A percentile compares a stretch with the other conserved stretches of the same genome.
These are phyloP conservation scores for Suillus ampliporus DNA, from an alignment of 768 basidiomycete genomes.

Conservation along the genomic window DNA sequence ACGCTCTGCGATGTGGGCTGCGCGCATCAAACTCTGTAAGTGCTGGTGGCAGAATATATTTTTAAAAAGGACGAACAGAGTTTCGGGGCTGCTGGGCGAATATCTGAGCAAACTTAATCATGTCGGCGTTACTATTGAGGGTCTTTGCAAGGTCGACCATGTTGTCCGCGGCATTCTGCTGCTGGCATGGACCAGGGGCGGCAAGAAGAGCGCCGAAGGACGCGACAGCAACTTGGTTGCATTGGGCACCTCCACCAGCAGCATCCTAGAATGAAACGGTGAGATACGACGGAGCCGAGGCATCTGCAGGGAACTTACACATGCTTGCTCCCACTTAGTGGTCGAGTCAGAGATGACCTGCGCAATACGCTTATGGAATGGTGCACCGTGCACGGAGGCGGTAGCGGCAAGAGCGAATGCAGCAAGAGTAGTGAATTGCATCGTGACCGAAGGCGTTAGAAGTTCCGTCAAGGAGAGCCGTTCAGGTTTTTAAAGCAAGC, in stretches of 20 bases:
- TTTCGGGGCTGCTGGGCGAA: conserved; percentile 65
- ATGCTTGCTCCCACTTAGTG: conserved; percentile 51
- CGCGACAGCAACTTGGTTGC: conserved; percentile 60
- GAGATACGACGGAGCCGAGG: not conserved
- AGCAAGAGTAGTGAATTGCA: conserved; percentile 20
- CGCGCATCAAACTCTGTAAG: conserved; percentile 1
- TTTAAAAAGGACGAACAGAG: conserved; percentile 41
- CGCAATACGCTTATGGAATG: conserved; percentile 52
- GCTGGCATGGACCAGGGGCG: conserved; percentile 56
- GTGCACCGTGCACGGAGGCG: conserved; percentile 41
- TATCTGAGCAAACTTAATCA: conserved; percentile 58
- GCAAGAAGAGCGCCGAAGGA: conserved; percentile 67
- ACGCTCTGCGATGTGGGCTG: conserved; percentile 51
- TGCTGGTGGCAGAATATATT: not conserved
- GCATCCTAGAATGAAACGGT: conserved; percentile 40
- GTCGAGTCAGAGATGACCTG: conserved; percentile 49
- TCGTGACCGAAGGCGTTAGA: conserved; percentile 1
- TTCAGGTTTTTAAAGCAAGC: conserved; percentile 11
- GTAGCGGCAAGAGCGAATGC: conserved; percentile 39
- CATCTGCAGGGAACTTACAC: conserved; percentile 40
- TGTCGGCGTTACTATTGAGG: conserved; percentile 49
- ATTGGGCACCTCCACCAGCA: conserved; percentile 61
- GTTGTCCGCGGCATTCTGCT: conserved; percentile 59
- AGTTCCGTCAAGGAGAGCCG: not conserved
- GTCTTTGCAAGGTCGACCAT: conserved; percentile 54